Percentiles rank a stretch among this genome's conserved stretches.
phyloP scores from a whole-genome alignment of 257 asterid species.

The Craterostigma plantagineum region DNA sequence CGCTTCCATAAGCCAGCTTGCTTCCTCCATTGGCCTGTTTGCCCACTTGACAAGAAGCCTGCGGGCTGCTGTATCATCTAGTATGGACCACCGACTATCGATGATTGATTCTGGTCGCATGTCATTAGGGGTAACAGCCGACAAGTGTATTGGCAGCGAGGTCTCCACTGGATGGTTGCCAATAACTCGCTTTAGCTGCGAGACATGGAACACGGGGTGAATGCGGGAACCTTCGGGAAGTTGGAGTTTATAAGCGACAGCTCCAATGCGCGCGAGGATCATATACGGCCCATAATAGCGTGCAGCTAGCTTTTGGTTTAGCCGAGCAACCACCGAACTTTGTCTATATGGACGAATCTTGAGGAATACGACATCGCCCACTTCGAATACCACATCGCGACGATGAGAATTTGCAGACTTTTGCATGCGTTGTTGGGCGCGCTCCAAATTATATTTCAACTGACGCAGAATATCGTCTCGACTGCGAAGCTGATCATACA shows the following conservation, averaged over 20 bases:
- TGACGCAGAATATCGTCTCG: not conserved
- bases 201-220: slow-evolving; percentile 4
- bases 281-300: not conserved
- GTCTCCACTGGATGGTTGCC: not conserved
- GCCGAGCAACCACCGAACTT: not conserved
- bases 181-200: not conserved
- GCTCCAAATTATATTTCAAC: not conserved
- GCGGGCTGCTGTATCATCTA: too few species aligned
- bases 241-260: not conserved
- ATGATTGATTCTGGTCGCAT: too few species aligned
- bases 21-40: too few species aligned
- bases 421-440: not conserved
- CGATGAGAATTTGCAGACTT: not conserved
- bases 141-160: not conserved
- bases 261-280: not conserved
- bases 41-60: too few species aligned
- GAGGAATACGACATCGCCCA: not conserved
- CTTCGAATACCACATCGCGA: not conserved
- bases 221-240: not conserved
- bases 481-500: not conserved
- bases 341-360: not conserved
- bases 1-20: too few species aligned
- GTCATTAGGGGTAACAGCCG: too few species aligned
- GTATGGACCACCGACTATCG: too few species aligned
- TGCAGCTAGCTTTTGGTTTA: not conserved